phyloP scores from a whole-genome alignment of 305 asterid genomes.

The Fraxinus nigra region DNA sequence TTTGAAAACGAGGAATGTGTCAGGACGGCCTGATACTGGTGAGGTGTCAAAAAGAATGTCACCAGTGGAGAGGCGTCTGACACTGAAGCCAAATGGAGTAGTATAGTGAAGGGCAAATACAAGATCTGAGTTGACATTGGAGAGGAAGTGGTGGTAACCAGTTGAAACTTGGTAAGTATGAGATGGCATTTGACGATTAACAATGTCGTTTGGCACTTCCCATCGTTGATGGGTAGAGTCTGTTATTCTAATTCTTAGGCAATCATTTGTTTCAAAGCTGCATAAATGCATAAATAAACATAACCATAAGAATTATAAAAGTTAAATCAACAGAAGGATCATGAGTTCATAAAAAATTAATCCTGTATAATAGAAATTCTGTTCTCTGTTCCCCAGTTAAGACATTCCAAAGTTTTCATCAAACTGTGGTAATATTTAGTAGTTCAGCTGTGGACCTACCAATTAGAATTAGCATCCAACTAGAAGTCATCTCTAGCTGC shows the following conservation, averaged over 20 bases:
- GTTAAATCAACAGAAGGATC: background rate
- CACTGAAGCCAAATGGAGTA: conserved; percentile 39
- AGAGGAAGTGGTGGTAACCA: conserved; percentile 12
- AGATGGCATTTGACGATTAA: background rate
- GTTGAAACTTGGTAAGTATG: background rate
- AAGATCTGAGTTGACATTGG: conserved; percentile 34
- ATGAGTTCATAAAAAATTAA: too few relatives aligned
- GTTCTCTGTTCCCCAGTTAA: too few relatives aligned
- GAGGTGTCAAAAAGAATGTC: conserved; percentile 42
- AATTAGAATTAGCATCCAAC: too few relatives aligned
- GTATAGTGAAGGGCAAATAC: conserved; percentile 37
- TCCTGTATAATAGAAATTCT: too few relatives aligned
- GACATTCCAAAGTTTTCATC: too few relatives aligned
- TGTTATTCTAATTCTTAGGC: conserved; percentile 37
- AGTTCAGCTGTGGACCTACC: too few relatives aligned
- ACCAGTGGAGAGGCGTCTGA: conserved; percentile 34
- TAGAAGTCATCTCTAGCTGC: too few relatives aligned
- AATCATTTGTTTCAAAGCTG: conserved; percentile 38
- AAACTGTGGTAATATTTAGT: too few relatives aligned
- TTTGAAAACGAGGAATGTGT: conserved; percentile 38
- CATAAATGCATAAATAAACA: background rate
- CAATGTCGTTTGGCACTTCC: conserved; percentile 42
- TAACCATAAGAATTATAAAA: background rate
- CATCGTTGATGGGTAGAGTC: conserved; percentile 38
- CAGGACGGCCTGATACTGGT: conserved; percentile 17